Percentiles rank a stretch among this genome's conserved stretches.
Conservation (phyloP, 768 basidiomycete genomes). For the Guyanaporus albipodus region DNA sequence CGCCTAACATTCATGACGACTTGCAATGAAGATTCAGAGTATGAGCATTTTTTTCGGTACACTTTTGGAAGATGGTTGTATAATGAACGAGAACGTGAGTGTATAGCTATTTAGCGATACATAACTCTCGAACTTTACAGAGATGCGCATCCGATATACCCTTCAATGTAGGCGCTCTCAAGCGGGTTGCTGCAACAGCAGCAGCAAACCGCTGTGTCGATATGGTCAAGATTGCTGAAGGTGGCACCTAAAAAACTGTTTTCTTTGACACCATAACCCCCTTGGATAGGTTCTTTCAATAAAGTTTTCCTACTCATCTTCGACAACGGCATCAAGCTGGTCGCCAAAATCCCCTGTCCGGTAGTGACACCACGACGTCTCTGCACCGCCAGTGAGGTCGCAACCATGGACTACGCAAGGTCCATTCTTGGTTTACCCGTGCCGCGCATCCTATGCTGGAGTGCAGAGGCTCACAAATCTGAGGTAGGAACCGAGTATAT, state of each 20-base stretch:
- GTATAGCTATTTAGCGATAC: too few species aligned
- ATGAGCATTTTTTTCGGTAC: not conserved
- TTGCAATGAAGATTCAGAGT: too few species aligned
- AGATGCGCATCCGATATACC: too few species aligned
- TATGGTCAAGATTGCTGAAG: conserved; percentile 15
- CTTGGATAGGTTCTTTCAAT: conserved; percentile 6
- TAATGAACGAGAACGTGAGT: conserved; percentile 7
- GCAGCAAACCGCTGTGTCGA: conserved; percentile 15
- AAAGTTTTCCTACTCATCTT: conserved; percentile 15
- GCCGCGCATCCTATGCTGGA: conserved; percentile 32
- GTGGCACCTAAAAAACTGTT: not conserved
- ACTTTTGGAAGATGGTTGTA: conserved; percentile 9
- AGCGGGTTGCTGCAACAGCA: conserved; percentile 12
- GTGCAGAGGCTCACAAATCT: conserved; percentile 16
- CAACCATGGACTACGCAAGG: conserved; percentile 33
- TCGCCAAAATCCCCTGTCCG: conserved; percentile 17
- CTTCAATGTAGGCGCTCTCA: conserved; percentile 20
- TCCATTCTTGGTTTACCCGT: conserved; percentile 25
- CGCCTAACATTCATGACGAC: too few species aligned
- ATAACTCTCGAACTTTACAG: too few species aligned
- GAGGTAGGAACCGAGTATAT: conserved; percentile 34
- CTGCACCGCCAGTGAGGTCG: conserved; percentile 36
- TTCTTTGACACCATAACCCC: not conserved
- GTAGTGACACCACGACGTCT: conserved; percentile 27
- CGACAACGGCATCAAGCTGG: conserved; percentile 9